Base-by-base conservation (phyloP, 768 basidiomycete genomes). In the Auricularia heimuer region DNA sequence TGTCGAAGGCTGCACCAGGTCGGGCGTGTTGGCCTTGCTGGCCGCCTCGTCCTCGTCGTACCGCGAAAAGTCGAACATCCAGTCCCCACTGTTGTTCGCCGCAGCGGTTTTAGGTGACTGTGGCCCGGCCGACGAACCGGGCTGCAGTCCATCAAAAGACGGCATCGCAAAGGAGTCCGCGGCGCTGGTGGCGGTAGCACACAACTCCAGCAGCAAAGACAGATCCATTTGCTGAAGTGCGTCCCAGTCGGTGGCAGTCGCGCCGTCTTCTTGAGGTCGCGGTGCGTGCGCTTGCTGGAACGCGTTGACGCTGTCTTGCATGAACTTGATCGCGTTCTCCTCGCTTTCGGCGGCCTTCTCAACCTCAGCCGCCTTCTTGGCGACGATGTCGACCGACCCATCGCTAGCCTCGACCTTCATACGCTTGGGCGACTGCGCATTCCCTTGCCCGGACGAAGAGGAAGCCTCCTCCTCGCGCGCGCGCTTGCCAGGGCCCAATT, bases 1-100 rank as follows among this genome's bases (percentile, higher is more conserved):
- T 24, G 11, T 18, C 54, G n/a, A 86, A 11, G 85, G 83, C 39
- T 80, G 79, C 16, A 88, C 77, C 61, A 92, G 79, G 64, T 91
- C 90, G 8, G 90, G 90, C 3, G 90, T 91, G 7, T 82, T 79
- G n/a, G 85, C 83, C 70, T 88, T 88, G 14, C 85, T 87, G 24
- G 75, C 78, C 61, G 75, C 74, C 62, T 82, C 83, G 42, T 87
- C 87, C 65, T 89, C 87, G 24, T 84, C 84, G 10, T 77, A 87
- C 6, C 80, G 81, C 58, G 88, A 83, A 68, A 88, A 88, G 73
- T 91, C 89, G 72, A 91, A 81, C 69, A 83, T 86, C 69, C 85
- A 81, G 62, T 81, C 80, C 62, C 85, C 83, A 21, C 4, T 51
- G 47, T 51, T 51, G 47, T 29, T 29, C 29, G 47, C 47, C 47